Percentiles rank a stretch among this genome's conserved stretches.
These are phyloP conservation scores for Paraphoma chrysanthemicola DNA, from an alignment of 2,329 filamentous ascomycete genomes.

Conservation along the genomic window DNA sequence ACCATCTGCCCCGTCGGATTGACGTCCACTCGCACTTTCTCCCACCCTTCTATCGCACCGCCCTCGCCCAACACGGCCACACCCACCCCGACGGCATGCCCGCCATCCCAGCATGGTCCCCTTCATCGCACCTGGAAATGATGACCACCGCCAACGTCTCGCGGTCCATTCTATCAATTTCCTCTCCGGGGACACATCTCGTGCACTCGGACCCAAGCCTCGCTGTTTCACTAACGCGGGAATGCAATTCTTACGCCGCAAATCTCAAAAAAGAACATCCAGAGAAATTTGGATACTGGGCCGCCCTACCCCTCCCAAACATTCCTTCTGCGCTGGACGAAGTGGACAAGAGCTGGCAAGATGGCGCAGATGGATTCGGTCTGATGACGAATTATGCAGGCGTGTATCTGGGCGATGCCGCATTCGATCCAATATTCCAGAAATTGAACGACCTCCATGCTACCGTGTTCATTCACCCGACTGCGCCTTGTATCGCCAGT, in stretches of 20 bases:
- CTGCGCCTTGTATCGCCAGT: conserved; percentile 54
- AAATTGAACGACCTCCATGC: conserved; percentile 56
- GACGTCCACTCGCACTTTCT: conserved; percentile 60
- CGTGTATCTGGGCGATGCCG: conserved; percentile 58
- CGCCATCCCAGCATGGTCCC: conserved; percentile 55
- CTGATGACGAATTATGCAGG: conserved; percentile 62
- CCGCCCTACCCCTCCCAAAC: conserved; percentile 61
- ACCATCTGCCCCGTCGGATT: conserved; percentile 43
- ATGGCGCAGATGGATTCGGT: conserved; percentile 59
- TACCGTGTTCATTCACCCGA: conserved; percentile 63
- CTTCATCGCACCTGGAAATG: conserved; percentile 55
- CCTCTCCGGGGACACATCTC: conserved; percentile 61
- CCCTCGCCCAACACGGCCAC: conserved; percentile 51
- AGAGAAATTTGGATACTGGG: conserved; percentile 60
- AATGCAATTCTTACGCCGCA: conserved; percentile 52
- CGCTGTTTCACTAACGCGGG: conserved; percentile 48
- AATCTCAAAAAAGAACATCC: conserved; percentile 47
- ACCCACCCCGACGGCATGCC: conserved; percentile 60
- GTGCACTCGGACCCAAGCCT: conserved; percentile 47
- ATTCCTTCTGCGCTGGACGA: conserved; percentile 56
- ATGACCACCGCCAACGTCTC: conserved; percentile 59
- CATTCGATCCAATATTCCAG: conserved; percentile 56
- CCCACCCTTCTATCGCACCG: conserved; percentile 51
- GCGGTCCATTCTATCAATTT: conserved; percentile 63
- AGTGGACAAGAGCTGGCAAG: conserved; percentile 52